Evolutionary conservation across 192 early-diverging fungal species (phyloP).

Genomic region (Gigaspora rosea): DNA sequence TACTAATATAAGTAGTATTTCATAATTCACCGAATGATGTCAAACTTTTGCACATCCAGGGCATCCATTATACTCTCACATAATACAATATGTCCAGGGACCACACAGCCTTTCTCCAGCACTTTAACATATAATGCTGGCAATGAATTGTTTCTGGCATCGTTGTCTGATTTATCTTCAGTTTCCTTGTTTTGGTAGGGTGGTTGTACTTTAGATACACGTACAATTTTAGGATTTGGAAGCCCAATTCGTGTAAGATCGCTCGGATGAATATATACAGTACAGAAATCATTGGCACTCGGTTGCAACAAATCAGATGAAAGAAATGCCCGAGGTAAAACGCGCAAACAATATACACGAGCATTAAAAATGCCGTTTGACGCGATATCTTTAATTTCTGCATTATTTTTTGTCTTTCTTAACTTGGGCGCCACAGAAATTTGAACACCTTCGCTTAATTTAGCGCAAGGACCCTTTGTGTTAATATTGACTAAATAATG

Average conservation of each 20-base stretch:
- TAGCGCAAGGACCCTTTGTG: constrained; percentile 50
- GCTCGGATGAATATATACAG: constrained; percentile 47
- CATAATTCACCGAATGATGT: constrained; percentile 48
- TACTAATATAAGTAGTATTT: background rate
- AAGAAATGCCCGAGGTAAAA: constrained; percentile 37
- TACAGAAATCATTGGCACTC: constrained; percentile 32
- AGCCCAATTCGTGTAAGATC: constrained; percentile 36
- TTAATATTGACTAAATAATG: constrained; percentile 50
- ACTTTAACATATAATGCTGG: constrained; percentile 43
- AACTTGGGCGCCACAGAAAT: constrained; percentile 75
- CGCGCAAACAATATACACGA: constrained; percentile 39
- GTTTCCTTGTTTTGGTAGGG: constrained; percentile 16
- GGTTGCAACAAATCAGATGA: constrained; percentile 34
- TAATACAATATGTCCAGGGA: constrained; percentile 49
- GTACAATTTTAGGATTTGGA: constrained; percentile 35
- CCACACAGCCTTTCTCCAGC: constrained; percentile 36
- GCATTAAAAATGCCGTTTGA: constrained; percentile 40
- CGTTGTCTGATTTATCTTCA: constrained; percentile 42
- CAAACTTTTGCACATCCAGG: constrained; percentile 50
- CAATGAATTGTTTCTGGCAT: constrained; percentile 25
- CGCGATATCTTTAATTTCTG: constrained; percentile 38
- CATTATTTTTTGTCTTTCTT: constrained; percentile 40
- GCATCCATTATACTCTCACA: constrained; percentile 44
- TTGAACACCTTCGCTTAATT: constrained; percentile 68
- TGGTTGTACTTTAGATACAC: constrained; percentile 47